phyloP scores from a whole-genome alignment of 805 yeast genomes.

The Candida insectalens region DNA sequence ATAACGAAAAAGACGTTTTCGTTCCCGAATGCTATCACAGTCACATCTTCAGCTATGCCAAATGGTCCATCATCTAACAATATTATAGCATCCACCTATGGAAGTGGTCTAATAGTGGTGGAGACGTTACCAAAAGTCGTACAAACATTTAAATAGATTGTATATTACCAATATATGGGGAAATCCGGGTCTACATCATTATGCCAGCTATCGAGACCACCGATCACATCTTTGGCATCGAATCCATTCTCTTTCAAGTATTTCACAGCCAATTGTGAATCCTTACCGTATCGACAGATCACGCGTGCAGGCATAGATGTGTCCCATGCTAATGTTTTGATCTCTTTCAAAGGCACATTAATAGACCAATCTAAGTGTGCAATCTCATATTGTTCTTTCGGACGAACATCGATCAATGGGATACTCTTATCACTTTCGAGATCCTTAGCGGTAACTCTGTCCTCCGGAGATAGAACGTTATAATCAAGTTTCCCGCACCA shows the following conservation, averaged over 20 bases:
- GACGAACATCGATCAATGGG: constrained; percentile 67
- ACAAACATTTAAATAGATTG: background rate
- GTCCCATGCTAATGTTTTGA: constrained; percentile 24
- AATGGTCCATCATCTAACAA: constrained; percentile 1
- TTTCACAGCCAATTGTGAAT: constrained; percentile 70
- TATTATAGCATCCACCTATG: constrained; percentile 16
- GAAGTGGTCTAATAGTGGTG: constrained; percentile 20
- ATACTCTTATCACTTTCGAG: constrained; percentile 9
- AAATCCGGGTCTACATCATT: constrained; percentile 7
- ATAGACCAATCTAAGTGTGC: constrained; percentile 48
- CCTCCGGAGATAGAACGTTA: constrained; percentile 32
- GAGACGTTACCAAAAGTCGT: constrained; percentile 13
- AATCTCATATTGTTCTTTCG: constrained; percentile 64
- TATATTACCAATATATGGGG: constrained; percentile 13
- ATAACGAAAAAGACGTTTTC: constrained; percentile 7
- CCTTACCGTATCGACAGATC: constrained; percentile 84
- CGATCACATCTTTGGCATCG: constrained; percentile 57
- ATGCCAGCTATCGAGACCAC: constrained; percentile 45
- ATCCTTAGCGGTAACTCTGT: constrained; percentile 39
- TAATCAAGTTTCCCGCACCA: constrained; percentile 65
- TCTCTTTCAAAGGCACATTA: constrained; percentile 52
- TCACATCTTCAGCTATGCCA: constrained; percentile 9
- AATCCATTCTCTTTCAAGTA: constrained; percentile 43
- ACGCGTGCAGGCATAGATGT: constrained; percentile 33
- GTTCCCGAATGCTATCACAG: constrained; percentile 10